Base-by-base conservation (phyloP, 2,329 filamentous ascomycete species). In the Penicillium sp. region DNA sequence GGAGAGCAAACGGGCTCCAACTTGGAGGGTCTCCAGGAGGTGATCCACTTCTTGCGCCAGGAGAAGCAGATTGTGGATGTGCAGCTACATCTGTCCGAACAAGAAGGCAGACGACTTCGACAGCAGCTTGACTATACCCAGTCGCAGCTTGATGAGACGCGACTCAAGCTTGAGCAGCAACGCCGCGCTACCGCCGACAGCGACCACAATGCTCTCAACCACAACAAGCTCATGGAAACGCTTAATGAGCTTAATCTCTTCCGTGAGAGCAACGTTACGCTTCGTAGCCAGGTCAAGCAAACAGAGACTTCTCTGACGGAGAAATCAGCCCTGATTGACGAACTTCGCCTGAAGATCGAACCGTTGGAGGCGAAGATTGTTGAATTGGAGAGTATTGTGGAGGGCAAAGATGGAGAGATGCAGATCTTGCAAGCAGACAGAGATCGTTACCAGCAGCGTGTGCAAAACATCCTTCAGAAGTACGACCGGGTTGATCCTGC, bases 41-140 rank as follows among this genome's bases (percentile, higher is more conserved):
- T 98, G 49, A 95, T 95, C 72, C 87, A 82, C 54, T 98, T 93
- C 68, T 76, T 98, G 53, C 86, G 92, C 40, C 87, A 89, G 37
- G 95, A 98, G 72, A 98, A 97, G 76, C 93, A 97, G 67, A 97
- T 98, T 57, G 81, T 96, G 7, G 92, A 98, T 61, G 89, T 96
- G n/a, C 92, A 97, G 64, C 88, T 90, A 62, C 91, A 96, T 60
- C 78, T 97, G 39, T 91, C 92, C 62, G 79, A 84, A 0, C 89
- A 95, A 61, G 93, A 98, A 71, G 80, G 83, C 46, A 95, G 95
- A 71, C 84, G 93, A 46, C 73, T 96, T 37, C 88, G 92, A 63
- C 89, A 96, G 62, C 90, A 97, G 65, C 80, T 96, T 23, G 87
- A 95, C 44, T 91, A 95, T 66, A 80, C 86, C 7, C 89, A 93